A percentile compares a stretch with the other conserved stretches of the same genome.
Evolutionary conservation across 2,329 filamentous ascomycete species (phyloP).

Genomic region (Pseudonectria buxi): DNA sequence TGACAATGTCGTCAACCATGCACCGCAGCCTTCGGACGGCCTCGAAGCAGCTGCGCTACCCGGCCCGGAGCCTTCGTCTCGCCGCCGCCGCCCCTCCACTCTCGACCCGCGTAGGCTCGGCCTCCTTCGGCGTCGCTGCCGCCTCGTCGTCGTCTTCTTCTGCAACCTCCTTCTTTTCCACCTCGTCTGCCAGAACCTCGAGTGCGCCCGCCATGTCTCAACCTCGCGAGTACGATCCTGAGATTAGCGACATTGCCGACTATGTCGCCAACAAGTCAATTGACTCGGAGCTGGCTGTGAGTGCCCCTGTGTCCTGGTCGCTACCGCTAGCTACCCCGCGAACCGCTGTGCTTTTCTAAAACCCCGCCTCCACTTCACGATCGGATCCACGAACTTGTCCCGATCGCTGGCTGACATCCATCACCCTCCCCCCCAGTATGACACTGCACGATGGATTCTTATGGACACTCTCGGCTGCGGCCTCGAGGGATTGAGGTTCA

Average conservation of each 20-base stretch:
- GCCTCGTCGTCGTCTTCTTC: slow-evolving; percentile 24
- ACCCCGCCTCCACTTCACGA: slow-evolving; percentile 10
- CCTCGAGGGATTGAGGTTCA: slow-evolving; percentile 89
- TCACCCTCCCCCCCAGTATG: slow-evolving; percentile 53
- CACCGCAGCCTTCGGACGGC: slow-evolving; percentile 48
- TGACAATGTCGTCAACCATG: slow-evolving; percentile 47
- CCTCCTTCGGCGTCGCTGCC: slow-evolving; percentile 24
- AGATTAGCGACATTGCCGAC: slow-evolving; percentile 90
- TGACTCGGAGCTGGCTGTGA: slow-evolving; percentile 85
- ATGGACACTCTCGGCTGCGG: slow-evolving; percentile 96
- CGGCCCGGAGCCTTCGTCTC: slow-evolving; percentile 31
- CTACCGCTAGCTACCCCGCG: slow-evolving; percentile 2
- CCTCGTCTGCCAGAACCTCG: slow-evolving; percentile 40
- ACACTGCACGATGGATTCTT: slow-evolving; percentile 94
- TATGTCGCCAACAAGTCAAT: slow-evolving; percentile 93
- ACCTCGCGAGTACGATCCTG: slow-evolving; percentile 69
- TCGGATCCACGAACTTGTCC: slow-evolving; percentile 2
- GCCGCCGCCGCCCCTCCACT: slow-evolving; percentile 29
- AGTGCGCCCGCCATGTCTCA: slow-evolving; percentile 45
- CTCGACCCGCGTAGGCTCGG: slow-evolving; percentile 28
- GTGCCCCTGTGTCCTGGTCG: slow-evolving; percentile 27
- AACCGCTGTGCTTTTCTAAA: slow-evolving; percentile 1
- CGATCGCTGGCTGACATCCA: slow-evolving; percentile 1
- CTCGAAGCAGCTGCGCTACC: slow-evolving; percentile 46
- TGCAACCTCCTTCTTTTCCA: slow-evolving; percentile 40